phyloP scores from a whole-genome alignment of 1,284 basidiomycete genomes.

The Pseudozyma sp. region DNA sequence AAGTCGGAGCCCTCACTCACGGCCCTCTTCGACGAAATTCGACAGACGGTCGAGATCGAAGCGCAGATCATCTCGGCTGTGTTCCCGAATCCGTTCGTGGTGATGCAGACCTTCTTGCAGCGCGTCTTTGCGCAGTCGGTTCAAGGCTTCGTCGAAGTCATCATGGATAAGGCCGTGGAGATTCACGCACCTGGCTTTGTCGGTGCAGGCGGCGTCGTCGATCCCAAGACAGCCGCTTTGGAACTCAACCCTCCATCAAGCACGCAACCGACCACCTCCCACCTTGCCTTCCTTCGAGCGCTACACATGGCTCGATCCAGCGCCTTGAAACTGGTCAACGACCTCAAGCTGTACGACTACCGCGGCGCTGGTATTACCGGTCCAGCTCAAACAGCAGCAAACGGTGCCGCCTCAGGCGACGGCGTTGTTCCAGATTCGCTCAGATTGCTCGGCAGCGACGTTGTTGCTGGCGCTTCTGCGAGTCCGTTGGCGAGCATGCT shows the following conservation, averaged over 20 bases:
- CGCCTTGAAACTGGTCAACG: slow-evolving; percentile 84
- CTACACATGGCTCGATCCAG: slow-evolving; percentile 87
- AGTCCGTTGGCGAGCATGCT: slow-evolving; percentile 76
- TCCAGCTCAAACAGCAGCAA: slow-evolving; percentile 21
- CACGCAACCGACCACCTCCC: slow-evolving; percentile 25
- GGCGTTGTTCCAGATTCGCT: slow-evolving; percentile 15
- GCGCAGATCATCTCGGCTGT: slow-evolving; percentile 98
- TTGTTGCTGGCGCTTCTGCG: slow-evolving; percentile 39
- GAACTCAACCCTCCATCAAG: slow-evolving; percentile 22
- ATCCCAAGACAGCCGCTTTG: slow-evolving; percentile 32
- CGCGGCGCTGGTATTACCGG: slow-evolving; percentile 67
- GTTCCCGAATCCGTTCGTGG: slow-evolving; percentile 94
- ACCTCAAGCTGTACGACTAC: slow-evolving; percentile 90
- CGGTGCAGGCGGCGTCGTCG: slow-evolving; percentile 31
- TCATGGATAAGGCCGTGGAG: slow-evolving; percentile 65
- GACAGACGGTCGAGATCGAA: slow-evolving; percentile 90
- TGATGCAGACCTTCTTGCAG: slow-evolving; percentile 98
- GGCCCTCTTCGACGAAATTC: slow-evolving; percentile 87
- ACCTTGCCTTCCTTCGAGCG: slow-evolving; percentile 87
- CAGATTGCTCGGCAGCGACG: slow-evolving; percentile 36
- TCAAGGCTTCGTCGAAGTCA: slow-evolving; percentile 65
- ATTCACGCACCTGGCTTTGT: slow-evolving; percentile 44
- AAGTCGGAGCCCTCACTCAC: slow-evolving; percentile 82
- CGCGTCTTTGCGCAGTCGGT: slow-evolving; percentile 94
- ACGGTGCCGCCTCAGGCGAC: slow-evolving; percentile 7